These are phyloP conservation scores for Nidularia pulvinata DNA, from an alignment of 768 basidiomycete species.

Conservation along the genomic window DNA sequence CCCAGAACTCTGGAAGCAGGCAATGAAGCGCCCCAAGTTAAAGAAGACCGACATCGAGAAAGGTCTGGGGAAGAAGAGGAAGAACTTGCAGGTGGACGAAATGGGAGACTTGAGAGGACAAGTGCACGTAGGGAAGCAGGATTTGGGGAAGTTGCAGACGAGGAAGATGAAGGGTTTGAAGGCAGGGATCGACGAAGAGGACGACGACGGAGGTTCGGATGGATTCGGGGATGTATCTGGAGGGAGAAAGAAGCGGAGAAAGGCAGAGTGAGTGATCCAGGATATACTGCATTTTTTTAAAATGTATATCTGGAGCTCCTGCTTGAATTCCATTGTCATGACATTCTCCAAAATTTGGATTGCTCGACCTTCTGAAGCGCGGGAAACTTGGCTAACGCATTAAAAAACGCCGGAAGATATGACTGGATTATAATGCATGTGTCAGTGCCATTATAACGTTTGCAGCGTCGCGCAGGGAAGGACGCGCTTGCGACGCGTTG, in stretches of 20 bases:
- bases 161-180: constrained; percentile 97
- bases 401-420: no score
- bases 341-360: no score
- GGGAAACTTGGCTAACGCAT: no score
- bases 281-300: no score
- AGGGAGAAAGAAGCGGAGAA: constrained; percentile 5
- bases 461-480: no score
- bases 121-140: constrained; percentile 89
- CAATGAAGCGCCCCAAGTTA: constrained; percentile 83
- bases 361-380: no score
- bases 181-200: constrained; percentile 20
- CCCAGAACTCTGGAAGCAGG: constrained; percentile 76
- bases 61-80: constrained; percentile 89
- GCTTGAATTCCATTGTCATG: no score
- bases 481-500: no score
- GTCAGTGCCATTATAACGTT: no score
- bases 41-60: constrained; percentile 87
- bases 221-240: constrained; percentile 7
- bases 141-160: constrained; percentile 82
- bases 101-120: constrained; percentile 96
- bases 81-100: constrained; percentile 96
- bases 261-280: constrained; percentile 4
- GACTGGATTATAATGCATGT: no score
- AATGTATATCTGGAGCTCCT: no score
- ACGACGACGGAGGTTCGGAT: constrained; percentile 16